phyloP scores from a whole-genome alignment of 202 grass and related monocot genomes.

The Elaeis oleifera region DNA sequence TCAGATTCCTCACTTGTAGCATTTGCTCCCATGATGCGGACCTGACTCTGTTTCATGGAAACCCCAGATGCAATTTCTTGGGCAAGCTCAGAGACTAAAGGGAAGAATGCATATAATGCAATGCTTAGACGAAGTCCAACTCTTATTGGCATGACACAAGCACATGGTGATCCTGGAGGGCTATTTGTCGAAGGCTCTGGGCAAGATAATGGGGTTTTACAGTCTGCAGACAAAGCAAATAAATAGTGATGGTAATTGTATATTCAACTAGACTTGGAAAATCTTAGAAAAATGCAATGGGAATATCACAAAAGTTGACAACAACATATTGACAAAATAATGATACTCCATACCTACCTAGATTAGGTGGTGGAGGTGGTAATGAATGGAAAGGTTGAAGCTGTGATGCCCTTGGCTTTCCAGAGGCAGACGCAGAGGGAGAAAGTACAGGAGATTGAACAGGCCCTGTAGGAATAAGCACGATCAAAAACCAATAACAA shows the following conservation, averaged over 20 bases:
- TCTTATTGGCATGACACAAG: conserved; percentile 85
- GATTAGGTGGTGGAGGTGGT: conserved; percentile 52
- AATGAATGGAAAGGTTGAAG: conserved; percentile 37
- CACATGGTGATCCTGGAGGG: conserved; percentile 64
- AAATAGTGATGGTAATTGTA: not conserved
- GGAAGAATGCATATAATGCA: conserved; percentile 77
- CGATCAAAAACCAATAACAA: conserved; percentile 10
- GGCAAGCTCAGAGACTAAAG: conserved; percentile 65
- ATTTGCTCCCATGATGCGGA: conserved; percentile 96
- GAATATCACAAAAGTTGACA: not conserved
- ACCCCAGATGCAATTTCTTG: conserved; percentile 78
- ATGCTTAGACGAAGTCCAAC: conserved; percentile 69
- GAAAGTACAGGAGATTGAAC: conserved; percentile 27
- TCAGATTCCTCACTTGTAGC: conserved; percentile 57
- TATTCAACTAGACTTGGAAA: not conserved
- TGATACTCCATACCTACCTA: conserved; percentile 35
- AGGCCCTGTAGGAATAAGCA: conserved; percentile 39
- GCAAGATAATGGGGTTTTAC: conserved; percentile 41
- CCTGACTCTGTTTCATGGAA: conserved; percentile 76
- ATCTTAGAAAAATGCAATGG: not conserved
- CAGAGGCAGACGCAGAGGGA: conserved; percentile 28
- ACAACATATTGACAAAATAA: conserved; percentile 13
- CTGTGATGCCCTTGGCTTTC: conserved; percentile 36
- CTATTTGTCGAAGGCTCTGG: conserved; percentile 67
- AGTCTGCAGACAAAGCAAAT: conserved; percentile 46